Evolutionary conservation across 148 eudicot genomes (phyloP).

Genomic region (Rhododendron henanense): DNA sequence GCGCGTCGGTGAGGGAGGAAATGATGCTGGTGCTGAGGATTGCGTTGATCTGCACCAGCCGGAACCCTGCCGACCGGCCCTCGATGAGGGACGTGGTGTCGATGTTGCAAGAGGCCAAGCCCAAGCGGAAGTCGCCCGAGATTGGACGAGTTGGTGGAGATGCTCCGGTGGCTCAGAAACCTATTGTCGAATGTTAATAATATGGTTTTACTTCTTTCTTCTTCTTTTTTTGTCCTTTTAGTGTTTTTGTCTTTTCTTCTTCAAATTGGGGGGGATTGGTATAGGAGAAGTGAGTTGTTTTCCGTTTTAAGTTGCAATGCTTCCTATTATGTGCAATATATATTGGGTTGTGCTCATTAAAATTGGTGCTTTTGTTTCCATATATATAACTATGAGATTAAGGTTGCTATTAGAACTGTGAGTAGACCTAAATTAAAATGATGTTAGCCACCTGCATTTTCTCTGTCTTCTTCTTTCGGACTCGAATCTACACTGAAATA

Average conservation of each 20-base stretch:
- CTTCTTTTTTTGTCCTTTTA: constrained; percentile 14
- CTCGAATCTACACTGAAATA: not conserved
- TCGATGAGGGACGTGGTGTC: constrained; percentile 96
- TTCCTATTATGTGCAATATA: not conserved
- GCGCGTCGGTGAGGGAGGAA: constrained; percentile 70
- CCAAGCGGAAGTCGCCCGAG: constrained; percentile 61
- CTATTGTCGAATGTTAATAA: constrained; percentile 22
- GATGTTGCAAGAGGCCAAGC: constrained; percentile 90
- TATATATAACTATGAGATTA: no score
- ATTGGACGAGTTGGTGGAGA: constrained; percentile 20
- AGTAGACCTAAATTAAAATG: not conserved
- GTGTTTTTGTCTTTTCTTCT: not conserved
- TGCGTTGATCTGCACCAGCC: constrained; percentile 85
- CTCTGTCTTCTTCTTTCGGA: not conserved
- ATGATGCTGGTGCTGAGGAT: constrained; percentile 71
- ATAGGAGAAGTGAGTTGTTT: constrained; percentile 29
- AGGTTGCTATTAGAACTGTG: not conserved
- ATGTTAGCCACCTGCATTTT: not conserved
- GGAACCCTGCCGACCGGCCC: constrained; percentile 78
- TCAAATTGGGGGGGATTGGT: constrained; percentile 60
- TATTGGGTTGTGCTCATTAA: not conserved
- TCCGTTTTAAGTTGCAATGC: constrained; percentile 4
- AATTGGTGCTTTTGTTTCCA: not conserved
- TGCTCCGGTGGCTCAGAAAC: constrained; percentile 24
- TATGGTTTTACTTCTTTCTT: not conserved